Percentiles rank a stretch among this genome's conserved stretches.
Conservation (phyloP, 1,284 basidiomycete genomes). For the Xerocomus nothofagi region DNA sequence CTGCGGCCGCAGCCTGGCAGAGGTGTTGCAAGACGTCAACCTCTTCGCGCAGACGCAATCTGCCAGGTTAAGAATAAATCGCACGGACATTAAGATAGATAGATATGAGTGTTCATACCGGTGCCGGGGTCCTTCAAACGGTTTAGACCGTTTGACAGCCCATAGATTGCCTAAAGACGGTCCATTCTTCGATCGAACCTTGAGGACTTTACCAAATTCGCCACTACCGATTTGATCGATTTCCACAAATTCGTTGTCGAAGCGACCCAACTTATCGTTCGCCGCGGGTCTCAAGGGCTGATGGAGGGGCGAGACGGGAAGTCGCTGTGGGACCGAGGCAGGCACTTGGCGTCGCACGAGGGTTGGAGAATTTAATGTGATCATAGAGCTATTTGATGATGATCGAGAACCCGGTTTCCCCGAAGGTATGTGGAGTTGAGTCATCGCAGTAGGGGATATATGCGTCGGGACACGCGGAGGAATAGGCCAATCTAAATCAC, state of each 20-base stretch:
- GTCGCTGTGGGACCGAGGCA: slow-evolving; percentile 21
- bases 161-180: slow-evolving; percentile 52
- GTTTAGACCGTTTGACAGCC: slow-evolving; percentile 95
- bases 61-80: slow-evolving; percentile 34
- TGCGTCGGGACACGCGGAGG: slow-evolving; percentile 45
- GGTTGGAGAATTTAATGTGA: slow-evolving; percentile 41
- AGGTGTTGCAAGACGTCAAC: slow-evolving; percentile 90
- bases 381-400: slow-evolving; percentile 50
- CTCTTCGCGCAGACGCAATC: slow-evolving; percentile 90
- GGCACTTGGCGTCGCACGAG: slow-evolving; percentile 26
- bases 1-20: slow-evolving; percentile 43
- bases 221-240: slow-evolving; percentile 87
- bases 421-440: slow-evolving; percentile 40
- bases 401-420: slow-evolving; percentile 55
- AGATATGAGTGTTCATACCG: slow-evolving; percentile 49
- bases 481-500: slow-evolving; percentile 49
- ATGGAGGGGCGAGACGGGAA: slow-evolving; percentile 16
- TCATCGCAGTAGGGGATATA: slow-evolving; percentile 32
- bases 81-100: slow-evolving; percentile 14
- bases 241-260: slow-evolving; percentile 79
- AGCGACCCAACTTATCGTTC: slow-evolving; percentile 51
- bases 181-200: slow-evolving; percentile 73
- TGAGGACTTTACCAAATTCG: slow-evolving; percentile 93
- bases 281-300: slow-evolving; percentile 12
- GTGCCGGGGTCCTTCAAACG: slow-evolving; percentile 89